These are phyloP conservation scores for Nigrospora oryzae DNA, from an alignment of 2,329 filamentous ascomycete genomes.

Conservation along the genomic window DNA sequence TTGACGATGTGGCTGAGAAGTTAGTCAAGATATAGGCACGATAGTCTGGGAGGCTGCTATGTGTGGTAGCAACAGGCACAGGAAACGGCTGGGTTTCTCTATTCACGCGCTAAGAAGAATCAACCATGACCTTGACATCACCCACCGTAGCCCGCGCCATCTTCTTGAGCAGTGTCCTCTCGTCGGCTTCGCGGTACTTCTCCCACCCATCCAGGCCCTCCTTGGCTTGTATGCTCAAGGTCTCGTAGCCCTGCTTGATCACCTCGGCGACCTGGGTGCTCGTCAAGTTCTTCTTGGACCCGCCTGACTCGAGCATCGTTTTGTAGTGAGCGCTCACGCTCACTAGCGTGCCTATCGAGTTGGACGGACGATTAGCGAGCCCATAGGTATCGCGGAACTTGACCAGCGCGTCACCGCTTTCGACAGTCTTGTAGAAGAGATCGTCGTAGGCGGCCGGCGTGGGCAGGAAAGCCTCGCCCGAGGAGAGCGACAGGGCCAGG, in stretches of 20 bases:
- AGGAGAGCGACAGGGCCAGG: constrained; percentile 73
- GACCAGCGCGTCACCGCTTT: constrained; percentile 72
- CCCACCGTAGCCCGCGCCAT: constrained; percentile 70
- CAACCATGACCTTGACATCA: constrained; percentile 45
- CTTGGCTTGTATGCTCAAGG: constrained; percentile 79
- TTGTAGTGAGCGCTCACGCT: constrained; percentile 82
- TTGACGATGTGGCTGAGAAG: too few species aligned
- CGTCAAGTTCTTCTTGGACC: constrained; percentile 60
- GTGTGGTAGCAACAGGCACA: too few species aligned
- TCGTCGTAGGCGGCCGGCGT: constrained; percentile 87
- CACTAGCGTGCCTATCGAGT: constrained; percentile 77
- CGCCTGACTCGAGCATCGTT: constrained; percentile 53
- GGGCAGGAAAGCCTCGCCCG: constrained; percentile 85
- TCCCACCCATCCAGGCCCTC: constrained; percentile 84
- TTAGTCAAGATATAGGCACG: too few species aligned
- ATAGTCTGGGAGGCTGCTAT: too few species aligned
- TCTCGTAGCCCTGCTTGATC: constrained; percentile 95
- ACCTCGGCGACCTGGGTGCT: constrained; percentile 79
- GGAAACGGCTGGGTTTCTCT: too few species aligned
- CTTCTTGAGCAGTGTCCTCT: constrained; percentile 78
- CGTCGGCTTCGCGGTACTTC: constrained; percentile 77
- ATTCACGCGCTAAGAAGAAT: constrained; percentile 11
- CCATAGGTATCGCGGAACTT: constrained; percentile 77
- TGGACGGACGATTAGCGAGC: constrained; percentile 47
- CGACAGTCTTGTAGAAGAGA: constrained; percentile 95